Percentiles rank a stretch among this genome's conserved stretches.
Conservation (phyloP, 2,329 filamentous ascomycete species). For the Ophiostoma sp. region DNA sequence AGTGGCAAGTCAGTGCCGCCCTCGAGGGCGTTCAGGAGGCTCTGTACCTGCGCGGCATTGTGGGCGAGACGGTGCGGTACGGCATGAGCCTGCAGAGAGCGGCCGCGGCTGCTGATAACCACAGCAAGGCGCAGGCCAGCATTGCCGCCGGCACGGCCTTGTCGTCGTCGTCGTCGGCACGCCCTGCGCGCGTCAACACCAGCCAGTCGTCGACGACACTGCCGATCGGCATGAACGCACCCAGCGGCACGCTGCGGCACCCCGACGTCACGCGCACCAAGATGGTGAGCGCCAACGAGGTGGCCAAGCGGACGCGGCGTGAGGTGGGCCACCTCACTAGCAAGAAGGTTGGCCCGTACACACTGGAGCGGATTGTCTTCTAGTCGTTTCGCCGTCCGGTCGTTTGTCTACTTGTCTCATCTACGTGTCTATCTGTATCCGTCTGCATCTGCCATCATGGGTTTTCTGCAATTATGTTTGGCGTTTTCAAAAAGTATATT, state of each 20-base stretch:
- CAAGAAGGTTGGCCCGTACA: slow-evolving; percentile 76
- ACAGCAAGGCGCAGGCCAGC: background rate
- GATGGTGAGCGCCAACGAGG: slow-evolving; percentile 63
- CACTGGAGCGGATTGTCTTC: slow-evolving; percentile 69
- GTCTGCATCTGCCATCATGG: slow-evolving; percentile 5
- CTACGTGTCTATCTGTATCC: background rate
- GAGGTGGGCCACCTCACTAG: slow-evolving; percentile 74
- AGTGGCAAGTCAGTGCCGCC: slow-evolving; percentile 63
- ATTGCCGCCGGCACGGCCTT: slow-evolving; percentile 42
- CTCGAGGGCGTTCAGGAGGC: slow-evolving; percentile 68
- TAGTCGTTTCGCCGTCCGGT: slow-evolving; percentile 32
- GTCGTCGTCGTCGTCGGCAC: slow-evolving; percentile 35
- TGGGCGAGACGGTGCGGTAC: slow-evolving; percentile 63
- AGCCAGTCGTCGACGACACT: slow-evolving; percentile 44
- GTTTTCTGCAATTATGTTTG: background rate
- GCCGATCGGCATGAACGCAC: slow-evolving; percentile 66
- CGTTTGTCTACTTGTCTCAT: background rate
- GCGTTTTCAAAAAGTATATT: slow-evolving; percentile 8
- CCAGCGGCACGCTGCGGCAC: slow-evolving; percentile 16
- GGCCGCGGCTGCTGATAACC: slow-evolving; percentile 65
- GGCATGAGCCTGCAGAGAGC: slow-evolving; percentile 33
- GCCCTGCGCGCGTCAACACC: slow-evolving; percentile 38
- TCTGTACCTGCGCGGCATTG: slow-evolving; percentile 56
- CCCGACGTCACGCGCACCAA: slow-evolving; percentile 43
- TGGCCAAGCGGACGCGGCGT: slow-evolving; percentile 61